Conservation (phyloP, 805 yeast genomes). For the Wickerhamiella musiphila region DNA sequence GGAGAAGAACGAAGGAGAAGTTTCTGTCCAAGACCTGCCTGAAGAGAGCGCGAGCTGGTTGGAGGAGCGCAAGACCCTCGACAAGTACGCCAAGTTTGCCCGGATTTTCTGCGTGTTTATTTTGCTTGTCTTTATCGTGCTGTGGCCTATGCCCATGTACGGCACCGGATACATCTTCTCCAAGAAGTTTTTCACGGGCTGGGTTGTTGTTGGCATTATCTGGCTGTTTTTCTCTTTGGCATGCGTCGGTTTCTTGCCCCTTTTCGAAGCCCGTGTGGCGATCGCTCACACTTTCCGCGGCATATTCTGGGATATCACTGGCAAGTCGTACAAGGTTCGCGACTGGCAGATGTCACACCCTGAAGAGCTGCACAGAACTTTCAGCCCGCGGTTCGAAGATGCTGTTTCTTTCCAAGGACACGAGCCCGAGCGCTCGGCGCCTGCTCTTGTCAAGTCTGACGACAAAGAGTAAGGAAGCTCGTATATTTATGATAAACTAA, state of each 20-base stretch:
- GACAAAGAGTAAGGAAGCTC: too few relatives aligned
- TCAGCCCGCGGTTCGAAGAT: constrained; percentile 10
- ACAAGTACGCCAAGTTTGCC: constrained; percentile 44
- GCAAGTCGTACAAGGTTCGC: constrained; percentile 53
- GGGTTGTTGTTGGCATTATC: constrained; percentile 67
- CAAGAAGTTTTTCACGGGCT: constrained; percentile 66
- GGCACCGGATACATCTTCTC: constrained; percentile 65
- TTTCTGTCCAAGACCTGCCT: constrained; percentile 8
- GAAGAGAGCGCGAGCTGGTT: constrained; percentile 3
- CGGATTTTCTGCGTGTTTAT: constrained; percentile 41
- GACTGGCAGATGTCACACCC: constrained; percentile 66
- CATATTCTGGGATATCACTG: constrained; percentile 69
- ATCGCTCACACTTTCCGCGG: constrained; percentile 53
- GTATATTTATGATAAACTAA: too few relatives aligned
- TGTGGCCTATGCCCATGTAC: constrained; percentile 95
- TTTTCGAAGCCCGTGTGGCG: constrained; percentile 57
- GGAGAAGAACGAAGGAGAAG: constrained; percentile 2
- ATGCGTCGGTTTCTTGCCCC: constrained; percentile 49
- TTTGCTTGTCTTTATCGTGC: constrained; percentile 43
- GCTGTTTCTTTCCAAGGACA: too few relatives aligned
- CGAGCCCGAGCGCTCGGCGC: too few relatives aligned
- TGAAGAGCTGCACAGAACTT: constrained; percentile 38
- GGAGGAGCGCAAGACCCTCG: constrained; percentile 33
- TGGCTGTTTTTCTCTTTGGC: constrained; percentile 46
- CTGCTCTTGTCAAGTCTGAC: too few relatives aligned